Evolutionary conservation across 2,329 filamentous ascomycete species (phyloP).

Genomic region (Claviceps sp.): DNA sequence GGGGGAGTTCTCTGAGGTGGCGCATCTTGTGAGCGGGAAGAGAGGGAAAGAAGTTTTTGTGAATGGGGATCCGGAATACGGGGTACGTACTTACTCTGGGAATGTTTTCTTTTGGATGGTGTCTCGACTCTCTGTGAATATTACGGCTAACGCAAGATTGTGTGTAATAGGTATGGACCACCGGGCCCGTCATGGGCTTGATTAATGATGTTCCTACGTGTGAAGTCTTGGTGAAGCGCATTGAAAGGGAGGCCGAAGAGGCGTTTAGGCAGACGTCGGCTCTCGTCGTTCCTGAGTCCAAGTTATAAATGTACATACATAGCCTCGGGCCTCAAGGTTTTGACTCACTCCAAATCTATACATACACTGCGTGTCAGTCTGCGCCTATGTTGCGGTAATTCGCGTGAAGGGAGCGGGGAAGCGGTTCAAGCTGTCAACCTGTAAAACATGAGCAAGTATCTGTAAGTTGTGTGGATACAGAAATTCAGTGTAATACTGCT

Average conservation of each 20-base stretch:
- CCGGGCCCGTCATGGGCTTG: conserved; percentile 84
- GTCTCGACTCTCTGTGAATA: conserved; percentile 1
- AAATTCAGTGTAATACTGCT: too few relatives aligned
- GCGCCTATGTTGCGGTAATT: too few relatives aligned
- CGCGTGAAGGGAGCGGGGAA: too few relatives aligned
- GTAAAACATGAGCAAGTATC: too few relatives aligned
- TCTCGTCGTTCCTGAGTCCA: conserved; percentile 42
- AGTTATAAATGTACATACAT: conserved; percentile 33
- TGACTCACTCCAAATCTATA: too few relatives aligned
- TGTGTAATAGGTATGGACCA: conserved; percentile 69
- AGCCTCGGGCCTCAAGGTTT: too few relatives aligned
- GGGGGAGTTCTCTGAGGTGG: conserved; percentile 82
- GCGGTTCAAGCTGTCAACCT: too few relatives aligned
- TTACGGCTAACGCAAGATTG: too few relatives aligned
- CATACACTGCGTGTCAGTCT: too few relatives aligned
- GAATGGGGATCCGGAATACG: conserved; percentile 81
- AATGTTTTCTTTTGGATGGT: neutral
- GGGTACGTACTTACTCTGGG: conserved; percentile 44
- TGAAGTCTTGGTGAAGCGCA: conserved; percentile 52
- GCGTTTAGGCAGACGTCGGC: conserved; percentile 46
- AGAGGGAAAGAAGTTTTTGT: conserved; percentile 82
- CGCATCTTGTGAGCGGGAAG: conserved; percentile 78
- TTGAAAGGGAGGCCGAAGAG: conserved; percentile 63
- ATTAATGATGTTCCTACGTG: conserved; percentile 77
- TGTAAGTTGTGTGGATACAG: too few relatives aligned